A percentile compares a stretch with the other conserved stretches of the same genome.
Conservation (phyloP, 2,329 filamentous ascomycete species). For the Ceratocystis cacaofunesta region DNA sequence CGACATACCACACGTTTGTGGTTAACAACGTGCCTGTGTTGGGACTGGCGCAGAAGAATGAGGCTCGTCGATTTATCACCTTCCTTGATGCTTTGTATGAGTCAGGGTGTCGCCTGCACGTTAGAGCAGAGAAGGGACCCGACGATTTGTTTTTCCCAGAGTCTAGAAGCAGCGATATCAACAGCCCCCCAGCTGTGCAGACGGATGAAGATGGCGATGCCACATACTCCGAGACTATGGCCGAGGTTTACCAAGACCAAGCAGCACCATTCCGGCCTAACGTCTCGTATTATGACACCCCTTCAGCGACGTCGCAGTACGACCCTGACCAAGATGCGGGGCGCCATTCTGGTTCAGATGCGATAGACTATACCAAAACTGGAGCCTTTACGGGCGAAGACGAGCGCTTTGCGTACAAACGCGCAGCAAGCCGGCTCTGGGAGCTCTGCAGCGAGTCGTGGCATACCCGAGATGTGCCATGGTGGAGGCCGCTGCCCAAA, state of each 20-base stretch:
- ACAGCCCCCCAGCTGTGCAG: not conserved
- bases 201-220: constrained; percentile 24
- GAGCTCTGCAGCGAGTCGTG: constrained; percentile 62
- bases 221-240: constrained; percentile 31
- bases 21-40: constrained; percentile 55
- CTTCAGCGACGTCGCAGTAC: constrained; percentile 33
- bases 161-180: constrained; percentile 18
- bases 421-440: constrained; percentile 64
- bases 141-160: constrained; percentile 70
- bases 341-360: constrained; percentile 30
- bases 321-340: constrained; percentile 41
- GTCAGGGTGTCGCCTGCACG: constrained; percentile 59
- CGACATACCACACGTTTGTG: constrained; percentile 64
- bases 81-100: constrained; percentile 70
- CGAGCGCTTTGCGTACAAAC: constrained; percentile 66
- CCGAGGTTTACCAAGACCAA: constrained; percentile 64
- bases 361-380: constrained; percentile 52
- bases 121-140: constrained; percentile 51
- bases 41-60: constrained; percentile 57
- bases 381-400: constrained; percentile 64
- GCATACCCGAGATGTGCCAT: constrained; percentile 45
- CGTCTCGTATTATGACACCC: constrained; percentile 47
- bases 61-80: constrained; percentile 66
- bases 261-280: constrained; percentile 68
- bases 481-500: constrained; percentile 55